Base-by-base conservation (phyloP, 371 early-diverging fungal species). In the Mucor racemosus region DNA sequence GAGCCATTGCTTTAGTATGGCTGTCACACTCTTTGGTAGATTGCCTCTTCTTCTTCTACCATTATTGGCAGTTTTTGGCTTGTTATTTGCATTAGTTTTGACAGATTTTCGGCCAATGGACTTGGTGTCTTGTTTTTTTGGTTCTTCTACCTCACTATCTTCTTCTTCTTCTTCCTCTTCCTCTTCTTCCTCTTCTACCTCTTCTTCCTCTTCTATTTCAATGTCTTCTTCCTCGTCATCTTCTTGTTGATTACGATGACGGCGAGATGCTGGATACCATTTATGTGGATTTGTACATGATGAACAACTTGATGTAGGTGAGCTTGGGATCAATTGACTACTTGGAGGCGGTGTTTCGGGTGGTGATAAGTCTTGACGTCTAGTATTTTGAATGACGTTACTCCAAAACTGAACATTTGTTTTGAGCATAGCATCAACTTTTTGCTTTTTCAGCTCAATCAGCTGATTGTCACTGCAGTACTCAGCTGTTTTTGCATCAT, bases 1-100 rank as follows among this genome's bases (percentile, higher is more conserved):
- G 31, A 93, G 68, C 92, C 93, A 93, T 35, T 75, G 68, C 69
- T 86, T 87, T 19, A 92, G 70, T 17, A 82, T 75, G 9, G 82
- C 82, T 34, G 84, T 86, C 31, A 88, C 85, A 0, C 70, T 62
- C 41, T 82, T 84, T 15, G 85, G 86, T 33, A 84, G 67, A 56
- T 87, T 87, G 46, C 84, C 84, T 31, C 87, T 68, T 17, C 82
- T 68, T 55, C 70, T 69, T 31, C 53, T 46, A 15, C 65, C 65
- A 38, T 64, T 56, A 11, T 57, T 56, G 13, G 31, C 36, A 4
- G 10, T 8, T 21, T 26, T 50, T 21, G 50, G 6, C 50, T 50
- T 38, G n/a, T 62, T 62, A 13, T 62, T 17, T 44, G 17, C 8
- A 21, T 0, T 42, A 3, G 26, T 21, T 58, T 54, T 58, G 53